Base-by-base conservation (phyloP, 1,284 basidiomycete species). In the Tausonia pullulans region DNA sequence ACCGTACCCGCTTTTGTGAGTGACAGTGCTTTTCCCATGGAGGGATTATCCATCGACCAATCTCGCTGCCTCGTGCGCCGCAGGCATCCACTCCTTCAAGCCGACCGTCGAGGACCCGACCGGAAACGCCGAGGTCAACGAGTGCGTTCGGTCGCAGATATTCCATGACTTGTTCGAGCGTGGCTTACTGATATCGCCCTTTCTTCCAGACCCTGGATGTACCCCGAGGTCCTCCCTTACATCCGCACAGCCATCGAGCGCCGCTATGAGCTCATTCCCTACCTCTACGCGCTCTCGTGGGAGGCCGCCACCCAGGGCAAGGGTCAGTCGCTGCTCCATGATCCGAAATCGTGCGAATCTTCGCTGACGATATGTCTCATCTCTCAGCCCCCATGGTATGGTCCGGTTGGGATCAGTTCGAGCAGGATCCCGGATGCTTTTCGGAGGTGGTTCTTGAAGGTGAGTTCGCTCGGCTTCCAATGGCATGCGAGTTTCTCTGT, bases 41-140 rank as follows among this genome's bases (percentile, higher is more conserved):
- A 39, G 48, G 8, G 48, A 8, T 14, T 14, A 49, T 8, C 8
- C 48, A 14, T 49, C 48, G 8, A 27, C 27, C 27, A 27, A 27
- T 27, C 14, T 49, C 14, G 48, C 8, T 14, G 14, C 48, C 10
- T 58, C 14, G 14, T 58, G 3, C 14, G 43, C 45, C 11, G 4
- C 59, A 60, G 51, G 74, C 67, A 76, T 78, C 66, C 78, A 78
- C 70, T 74, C 72, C 27, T 79, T 75, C 74, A 79, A 79, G 72
- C 77, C 77, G 5, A 72, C 73, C 64, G 71, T 73, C 59, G 69
- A 74, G 41, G 76, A 78, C 64, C 71, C 72, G 0, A 68, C 68
- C 3, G 77, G 78, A 4, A 72, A 71, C 54, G 72, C 71, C 48
- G 68, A 70, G 50, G 77, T 77, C 43, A 79, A 78, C 69, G 66